phyloP scores from a whole-genome alignment of 768 basidiomycete genomes.

The Amanita phalloides region DNA sequence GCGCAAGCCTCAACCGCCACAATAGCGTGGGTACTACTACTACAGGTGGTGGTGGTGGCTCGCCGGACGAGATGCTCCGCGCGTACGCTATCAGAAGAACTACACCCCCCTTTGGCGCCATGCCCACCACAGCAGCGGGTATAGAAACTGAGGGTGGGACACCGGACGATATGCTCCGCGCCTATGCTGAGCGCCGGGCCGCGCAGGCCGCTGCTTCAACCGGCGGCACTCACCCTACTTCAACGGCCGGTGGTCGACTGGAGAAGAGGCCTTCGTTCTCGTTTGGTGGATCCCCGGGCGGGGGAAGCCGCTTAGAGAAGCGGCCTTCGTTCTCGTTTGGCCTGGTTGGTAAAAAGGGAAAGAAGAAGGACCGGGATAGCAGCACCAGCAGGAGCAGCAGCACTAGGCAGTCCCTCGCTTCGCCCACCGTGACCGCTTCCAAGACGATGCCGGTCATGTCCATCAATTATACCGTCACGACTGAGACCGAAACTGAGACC shows the following conservation, averaged over 20 bases:
- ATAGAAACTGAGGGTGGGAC: neutral
- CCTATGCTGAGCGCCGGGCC: conserved; percentile 16
- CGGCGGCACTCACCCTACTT: neutral
- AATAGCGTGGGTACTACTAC: neutral
- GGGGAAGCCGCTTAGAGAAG: neutral
- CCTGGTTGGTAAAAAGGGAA: conserved; percentile 2
- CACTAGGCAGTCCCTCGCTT: neutral
- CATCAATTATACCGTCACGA: neutral
- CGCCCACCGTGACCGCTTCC: neutral
- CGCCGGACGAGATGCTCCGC: neutral
- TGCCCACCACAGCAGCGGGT: no score
- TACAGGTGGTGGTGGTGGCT: neutral
- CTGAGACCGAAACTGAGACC: neutral
- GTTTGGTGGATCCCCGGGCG: neutral
- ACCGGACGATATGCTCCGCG: conserved; percentile 5
- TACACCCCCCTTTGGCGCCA: neutral
- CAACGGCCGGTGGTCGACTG: conserved; percentile 7
- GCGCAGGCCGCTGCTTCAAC: neutral
- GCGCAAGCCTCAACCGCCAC: neutral
- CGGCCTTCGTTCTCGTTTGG: neutral
- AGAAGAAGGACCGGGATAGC: conserved; percentile 4
- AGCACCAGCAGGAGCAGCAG: neutral
- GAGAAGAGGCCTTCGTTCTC: neutral
- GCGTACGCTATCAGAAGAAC: neutral
- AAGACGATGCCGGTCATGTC: neutral